These are phyloP conservation scores for Candida insectalens DNA, from an alignment of 805 yeast species.

Conservation along the genomic window DNA sequence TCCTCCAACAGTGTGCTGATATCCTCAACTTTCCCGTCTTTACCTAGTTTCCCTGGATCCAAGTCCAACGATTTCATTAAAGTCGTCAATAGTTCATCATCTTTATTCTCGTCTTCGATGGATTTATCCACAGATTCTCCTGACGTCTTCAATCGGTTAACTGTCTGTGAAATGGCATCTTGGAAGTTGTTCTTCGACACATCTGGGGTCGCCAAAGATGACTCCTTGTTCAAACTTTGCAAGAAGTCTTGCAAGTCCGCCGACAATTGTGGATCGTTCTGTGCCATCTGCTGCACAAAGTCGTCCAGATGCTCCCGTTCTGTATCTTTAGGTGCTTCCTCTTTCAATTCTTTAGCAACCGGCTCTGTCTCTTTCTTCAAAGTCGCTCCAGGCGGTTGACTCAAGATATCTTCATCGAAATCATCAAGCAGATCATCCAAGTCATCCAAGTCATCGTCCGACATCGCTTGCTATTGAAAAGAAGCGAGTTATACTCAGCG, in stretches of 20 bases:
- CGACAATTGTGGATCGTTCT: constrained; percentile 20
- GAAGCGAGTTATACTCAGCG: background rate
- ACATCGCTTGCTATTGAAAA: background rate
- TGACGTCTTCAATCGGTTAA: constrained; percentile 68
- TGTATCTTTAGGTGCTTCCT: background rate
- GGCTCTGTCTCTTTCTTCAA: constrained; percentile 3
- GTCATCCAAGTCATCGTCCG: constrained; percentile 64
- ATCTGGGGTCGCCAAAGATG: constrained; percentile 30
- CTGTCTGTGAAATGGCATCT: constrained; percentile 68
- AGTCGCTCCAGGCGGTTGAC: constrained; percentile 48
- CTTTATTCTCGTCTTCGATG: constrained; percentile 25
- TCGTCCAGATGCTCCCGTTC: background rate
- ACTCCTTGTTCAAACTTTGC: constrained; percentile 20
- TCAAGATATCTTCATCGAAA: constrained; percentile 61
- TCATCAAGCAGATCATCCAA: constrained; percentile 82
- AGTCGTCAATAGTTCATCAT: constrained; percentile 47
- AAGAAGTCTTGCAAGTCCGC: constrained; percentile 15
- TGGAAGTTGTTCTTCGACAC: constrained; percentile 37
- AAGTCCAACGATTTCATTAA: constrained; percentile 55
- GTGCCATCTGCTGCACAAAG: constrained; percentile 4
- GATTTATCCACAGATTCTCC: constrained; percentile 59
- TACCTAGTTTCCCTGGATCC: constrained; percentile 20
- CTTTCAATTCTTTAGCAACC: background rate
- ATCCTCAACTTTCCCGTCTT: constrained; percentile 14
- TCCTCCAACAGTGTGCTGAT: constrained; percentile 54